Base-by-base conservation (phyloP, 192 early-diverging fungal species). In the Coemansia asiatica region DNA sequence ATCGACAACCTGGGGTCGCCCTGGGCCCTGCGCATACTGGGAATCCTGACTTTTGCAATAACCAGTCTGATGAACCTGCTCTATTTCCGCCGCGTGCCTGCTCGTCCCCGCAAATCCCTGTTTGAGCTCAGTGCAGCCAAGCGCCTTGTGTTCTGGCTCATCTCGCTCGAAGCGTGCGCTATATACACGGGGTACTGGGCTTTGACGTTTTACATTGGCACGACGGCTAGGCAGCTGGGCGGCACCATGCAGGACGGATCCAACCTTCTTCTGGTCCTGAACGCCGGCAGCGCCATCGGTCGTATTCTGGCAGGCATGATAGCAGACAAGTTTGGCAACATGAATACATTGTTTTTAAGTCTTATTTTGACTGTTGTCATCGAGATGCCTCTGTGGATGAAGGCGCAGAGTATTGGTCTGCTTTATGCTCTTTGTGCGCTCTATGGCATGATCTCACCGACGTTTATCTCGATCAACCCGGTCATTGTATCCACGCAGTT, bases 1-100 rank as follows among this genome's bases (percentile, higher is more conserved):
- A 83, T 95, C 9, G 79, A 85, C 26, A 49, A 33, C 2, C 15
- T 90, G 26, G 93, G 89, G 1, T 65, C 74, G 15, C 51, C 64
- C 21, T 91, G 90, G 88, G 81, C 89, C 2, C 78, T 95, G 23
- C 86, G 91, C 19, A 82, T 90, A 36, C 81, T 87, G 53, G 89
- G 85, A 5, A 66, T 88, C 29, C 68, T 88, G 6, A 69, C 68
- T 0, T 83, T 85, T 60, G 67, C 21, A 6, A 65, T 76, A 23
- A 76, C 74, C 0, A 61, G 79, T 18, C n/a, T 69, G 0, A 66
- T 64, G 58, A 80, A 75, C 46, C 16, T 62, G 15, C 36, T 80
- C 1, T 80, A 80, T 35, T 68, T 66, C 21, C 61, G 72, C 8
- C 68, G 73, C 8, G 73, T 75, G 3, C 78, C 78, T 0, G 79